Percentiles rank a stretch among this genome's conserved stretches.
Conservation (phyloP, 148 eudicot genomes). For the Amaranthus cruentus region DNA sequence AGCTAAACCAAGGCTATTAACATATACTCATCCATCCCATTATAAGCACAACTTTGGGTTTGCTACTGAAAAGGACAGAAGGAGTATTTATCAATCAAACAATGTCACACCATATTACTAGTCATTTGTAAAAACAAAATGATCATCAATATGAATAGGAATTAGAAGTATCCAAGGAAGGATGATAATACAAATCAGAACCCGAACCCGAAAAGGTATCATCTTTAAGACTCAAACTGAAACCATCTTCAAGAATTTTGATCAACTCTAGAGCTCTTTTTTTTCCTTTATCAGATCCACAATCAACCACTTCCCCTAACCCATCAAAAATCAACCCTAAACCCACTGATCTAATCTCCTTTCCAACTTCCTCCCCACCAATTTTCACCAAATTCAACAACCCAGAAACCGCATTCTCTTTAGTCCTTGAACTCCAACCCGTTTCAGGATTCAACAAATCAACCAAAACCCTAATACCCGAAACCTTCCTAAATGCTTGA, state of each 20-base stretch:
- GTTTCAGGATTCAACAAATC: conserved; percentile 58
- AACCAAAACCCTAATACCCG: conserved; percentile 54
- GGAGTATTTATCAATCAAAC: background rate
- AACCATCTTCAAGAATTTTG: conserved; percentile 42
- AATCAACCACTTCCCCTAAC: conserved; percentile 48
- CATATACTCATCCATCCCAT: background rate
- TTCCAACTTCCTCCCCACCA: conserved; percentile 46
- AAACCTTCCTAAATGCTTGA: conserved; percentile 39
- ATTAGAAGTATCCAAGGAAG: conserved; percentile 16
- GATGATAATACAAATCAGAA: conserved; percentile 16
- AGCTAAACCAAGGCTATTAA: conserved; percentile 1
- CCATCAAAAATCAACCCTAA: conserved; percentile 43
- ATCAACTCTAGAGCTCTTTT: conserved; percentile 54
- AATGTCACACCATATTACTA: background rate
- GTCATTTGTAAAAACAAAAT: background rate
- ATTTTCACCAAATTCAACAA: conserved; percentile 67
- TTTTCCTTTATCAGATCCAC: conserved; percentile 72
- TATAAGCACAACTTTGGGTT: background rate
- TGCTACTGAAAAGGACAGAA: too few relatives aligned
- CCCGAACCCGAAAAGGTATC: conserved; percentile 9
- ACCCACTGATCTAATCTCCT: conserved; percentile 35
- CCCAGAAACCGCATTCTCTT: conserved; percentile 49
- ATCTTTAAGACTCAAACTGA: background rate
- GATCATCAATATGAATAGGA: conserved; percentile 29
- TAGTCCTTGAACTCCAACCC: conserved; percentile 42